A percentile compares a stretch with the other conserved stretches of the same genome.
These are phyloP conservation scores for Penicillium italicum DNA, from an alignment of 2,329 filamentous ascomycete genomes.

Conservation along the genomic window DNA sequence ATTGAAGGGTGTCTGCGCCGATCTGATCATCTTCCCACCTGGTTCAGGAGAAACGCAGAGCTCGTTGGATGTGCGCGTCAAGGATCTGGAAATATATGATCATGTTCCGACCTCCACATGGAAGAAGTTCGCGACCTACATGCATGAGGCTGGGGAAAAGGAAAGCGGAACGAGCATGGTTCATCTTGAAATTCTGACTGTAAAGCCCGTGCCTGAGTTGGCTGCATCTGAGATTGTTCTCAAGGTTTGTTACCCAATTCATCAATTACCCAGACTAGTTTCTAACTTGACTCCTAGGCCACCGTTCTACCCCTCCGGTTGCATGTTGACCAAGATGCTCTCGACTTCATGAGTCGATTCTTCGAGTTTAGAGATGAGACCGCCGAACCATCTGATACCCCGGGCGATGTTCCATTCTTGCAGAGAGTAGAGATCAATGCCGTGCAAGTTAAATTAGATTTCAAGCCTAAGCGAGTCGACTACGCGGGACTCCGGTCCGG, in stretches of 20 bases:
- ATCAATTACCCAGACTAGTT: not conserved
- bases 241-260: constrained; percentile 48
- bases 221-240: constrained; percentile 87
- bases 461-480: constrained; percentile 97
- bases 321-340: constrained; percentile 93
- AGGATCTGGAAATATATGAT: constrained; percentile 86
- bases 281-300: constrained; percentile 41
- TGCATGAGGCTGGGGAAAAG: constrained; percentile 78
- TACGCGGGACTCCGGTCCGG: constrained; percentile 90
- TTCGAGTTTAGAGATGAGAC: constrained; percentile 93
- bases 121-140: constrained; percentile 96
- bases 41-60: constrained; percentile 77
- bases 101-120: constrained; percentile 93
- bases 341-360: constrained; percentile 95
- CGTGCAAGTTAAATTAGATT: constrained; percentile 82
- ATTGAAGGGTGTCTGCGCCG: constrained; percentile 75
- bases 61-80: constrained; percentile 77
- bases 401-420: constrained; percentile 76
- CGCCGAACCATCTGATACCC: constrained; percentile 50
- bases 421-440: constrained; percentile 85
- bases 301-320: constrained; percentile 79
- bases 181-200: constrained; percentile 81
- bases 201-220: constrained; percentile 78
- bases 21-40: constrained; percentile 76
- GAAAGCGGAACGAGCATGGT: constrained; percentile 87